A percentile compares a stretch with the other conserved stretches of the same genome.
phyloP scores from a whole-genome alignment of 2,329 filamentous ascomycete genomes.

The Aspergillus sp. region DNA sequence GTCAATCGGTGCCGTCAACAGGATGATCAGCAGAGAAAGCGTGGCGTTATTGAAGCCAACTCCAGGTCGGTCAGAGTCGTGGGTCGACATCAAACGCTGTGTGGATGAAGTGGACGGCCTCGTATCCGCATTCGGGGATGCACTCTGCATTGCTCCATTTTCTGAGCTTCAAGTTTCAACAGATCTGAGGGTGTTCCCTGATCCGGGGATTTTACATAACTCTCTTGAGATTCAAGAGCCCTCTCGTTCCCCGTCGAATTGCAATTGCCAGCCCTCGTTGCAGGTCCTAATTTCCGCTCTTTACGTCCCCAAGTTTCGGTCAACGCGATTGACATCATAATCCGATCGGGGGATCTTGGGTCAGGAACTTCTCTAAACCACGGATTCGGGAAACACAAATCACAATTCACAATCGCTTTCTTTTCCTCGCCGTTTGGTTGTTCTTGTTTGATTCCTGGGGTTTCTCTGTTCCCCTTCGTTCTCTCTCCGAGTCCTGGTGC shows the following conservation, averaged over 20 bases:
- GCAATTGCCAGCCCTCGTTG: background rate
- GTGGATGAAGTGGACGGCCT: background rate
- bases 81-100: conserved; percentile 1
- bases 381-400: background rate
- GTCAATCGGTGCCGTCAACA: background rate
- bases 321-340: background rate
- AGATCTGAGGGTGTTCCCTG: too few relatives aligned
- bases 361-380: background rate
- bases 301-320: background rate
- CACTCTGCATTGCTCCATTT: background rate
- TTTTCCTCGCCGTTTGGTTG: background rate
- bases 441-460: background rate
- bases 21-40: background rate
- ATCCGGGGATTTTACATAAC: background rate
- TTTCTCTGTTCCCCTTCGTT: too few relatives aligned
- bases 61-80: background rate
- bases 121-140: conserved; percentile 1
- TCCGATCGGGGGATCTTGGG: background rate
- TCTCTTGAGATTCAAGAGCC: background rate
- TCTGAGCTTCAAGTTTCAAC: background rate
- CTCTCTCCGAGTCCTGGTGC: background rate
- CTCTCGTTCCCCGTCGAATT: background rate
- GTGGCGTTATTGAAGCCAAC: background rate
- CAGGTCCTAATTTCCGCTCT: background rate
- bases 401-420: background rate